Percentiles rank a stretch among this genome's conserved stretches.
Conservation (phyloP, 768 basidiomycete species). For the Tylopilus plumbeoviolaceoides region DNA sequence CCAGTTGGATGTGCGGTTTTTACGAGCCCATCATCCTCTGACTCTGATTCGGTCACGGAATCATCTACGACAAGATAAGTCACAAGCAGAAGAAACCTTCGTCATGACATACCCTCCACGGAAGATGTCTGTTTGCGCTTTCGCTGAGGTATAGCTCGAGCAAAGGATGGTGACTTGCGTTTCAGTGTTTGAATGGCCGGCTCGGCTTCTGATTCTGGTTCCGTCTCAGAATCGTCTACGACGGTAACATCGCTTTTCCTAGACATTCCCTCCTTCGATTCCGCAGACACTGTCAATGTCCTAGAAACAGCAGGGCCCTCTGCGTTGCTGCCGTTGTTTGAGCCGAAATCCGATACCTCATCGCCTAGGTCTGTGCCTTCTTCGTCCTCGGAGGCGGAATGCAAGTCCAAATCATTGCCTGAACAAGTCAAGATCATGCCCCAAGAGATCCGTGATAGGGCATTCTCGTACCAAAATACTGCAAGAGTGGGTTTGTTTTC, state of each 20-base stretch:
- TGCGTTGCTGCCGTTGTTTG: slow-evolving; percentile 25
- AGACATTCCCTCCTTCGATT: slow-evolving; percentile 4
- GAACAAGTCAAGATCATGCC: slow-evolving; percentile 1
- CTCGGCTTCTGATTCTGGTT: slow-evolving; percentile 30
- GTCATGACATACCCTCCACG: slow-evolving; percentile 15
- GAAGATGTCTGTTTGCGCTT: slow-evolving; percentile 18
- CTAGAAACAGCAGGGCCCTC: slow-evolving; percentile 23
- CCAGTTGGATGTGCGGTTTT: slow-evolving; percentile 8
- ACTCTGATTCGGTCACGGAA: slow-evolving; percentile 47
- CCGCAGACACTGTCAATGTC: slow-evolving; percentile 12
- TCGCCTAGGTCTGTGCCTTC: slow-evolving; percentile 19
- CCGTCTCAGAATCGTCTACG: slow-evolving; percentile 29
- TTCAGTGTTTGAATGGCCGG: slow-evolving; percentile 8
- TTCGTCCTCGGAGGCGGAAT: slow-evolving; percentile 48
- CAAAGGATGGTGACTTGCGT: slow-evolving; percentile 24
- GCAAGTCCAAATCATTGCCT: slow-evolving; percentile 44
- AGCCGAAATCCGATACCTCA: slow-evolving; percentile 14
- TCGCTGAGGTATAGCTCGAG: slow-evolving; percentile 3
- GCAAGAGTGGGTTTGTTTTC: slow-evolving; percentile 40
- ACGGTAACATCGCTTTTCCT: neutral
- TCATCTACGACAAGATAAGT: slow-evolving; percentile 22
- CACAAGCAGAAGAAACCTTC: neutral
- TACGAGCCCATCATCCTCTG: slow-evolving; percentile 24
- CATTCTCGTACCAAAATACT: slow-evolving; percentile 44
- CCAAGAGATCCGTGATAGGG: neutral